Base-by-base conservation (phyloP, 1,139 yeast genomes). In the Taiozyma sp. region DNA sequence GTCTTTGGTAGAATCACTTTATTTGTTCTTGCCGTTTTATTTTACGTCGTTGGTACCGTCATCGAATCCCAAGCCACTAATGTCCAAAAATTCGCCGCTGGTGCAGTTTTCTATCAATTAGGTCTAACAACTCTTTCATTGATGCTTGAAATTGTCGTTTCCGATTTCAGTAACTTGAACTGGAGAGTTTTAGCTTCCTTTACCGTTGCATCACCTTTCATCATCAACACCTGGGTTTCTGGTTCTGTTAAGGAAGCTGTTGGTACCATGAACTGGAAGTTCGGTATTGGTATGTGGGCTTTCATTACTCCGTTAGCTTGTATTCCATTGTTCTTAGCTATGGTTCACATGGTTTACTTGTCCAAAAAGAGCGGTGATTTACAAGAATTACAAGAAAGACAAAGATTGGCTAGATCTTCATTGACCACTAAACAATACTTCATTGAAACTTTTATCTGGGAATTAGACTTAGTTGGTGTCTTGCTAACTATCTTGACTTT, bases 201-300 rank as follows among this genome's bases (percentile, higher is more conserved):
- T 58, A 68, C 81, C 44, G 88, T 88, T 3, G 84, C 87, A 2
- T 67, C 79, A 50, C 90, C 90, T 2, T 83, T 79, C 59, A 77
- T 85, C 54, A 81, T 85, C 62, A 85, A 83, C 63, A 81, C 90
- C 34, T 85, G 90, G 90, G 72, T 83, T 47, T 69, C 81, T 30
- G 89, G 88, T 57, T 68, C 80, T 59, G 70, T 84, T 47, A 68
- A 76, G n/a, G 56, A 58, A 3, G 68, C 62, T 21, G 59, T 70
- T 45, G 47, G 46, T 24, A 69, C 64, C 44, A 54, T 55, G 54
- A 62, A 68, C 34, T 83, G 91, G 91, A 72, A 75, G 47, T 84
- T 81, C 77, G 82, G 85, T 56, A 81, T 83, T 58, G 89, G 87
- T 40, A 82, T 84, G 76, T 85, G 86, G 85, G 88, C 88, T 3